These are phyloP conservation scores for Magnaporthiopsis rhizophila DNA, from an alignment of 2,329 filamentous ascomycete genomes.

Conservation along the genomic window DNA sequence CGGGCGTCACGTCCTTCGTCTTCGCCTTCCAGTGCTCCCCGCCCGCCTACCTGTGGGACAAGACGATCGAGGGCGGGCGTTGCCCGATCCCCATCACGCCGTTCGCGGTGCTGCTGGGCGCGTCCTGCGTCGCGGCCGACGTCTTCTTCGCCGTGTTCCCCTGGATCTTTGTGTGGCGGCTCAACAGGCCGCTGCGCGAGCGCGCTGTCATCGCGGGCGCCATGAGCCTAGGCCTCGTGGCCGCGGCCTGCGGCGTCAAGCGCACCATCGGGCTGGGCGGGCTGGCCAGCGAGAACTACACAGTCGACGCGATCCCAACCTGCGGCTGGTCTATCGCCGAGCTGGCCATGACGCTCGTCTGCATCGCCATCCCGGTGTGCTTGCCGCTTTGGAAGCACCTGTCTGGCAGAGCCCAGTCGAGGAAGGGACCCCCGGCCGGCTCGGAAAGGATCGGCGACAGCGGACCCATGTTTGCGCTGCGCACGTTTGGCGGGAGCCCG, in stretches of 20 bases:
- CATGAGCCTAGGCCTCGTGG: conserved; percentile 23
- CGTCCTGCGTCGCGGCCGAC: conserved; percentile 29
- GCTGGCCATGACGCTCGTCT: conserved; percentile 10
- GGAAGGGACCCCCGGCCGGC: background rate
- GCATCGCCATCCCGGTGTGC: conserved; percentile 10
- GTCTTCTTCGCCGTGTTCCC: conserved; percentile 32
- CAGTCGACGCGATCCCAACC: conserved; percentile 4
- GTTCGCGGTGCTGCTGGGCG: conserved; percentile 27
- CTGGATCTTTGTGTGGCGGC: conserved; percentile 21
- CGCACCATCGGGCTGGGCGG: conserved; percentile 4
- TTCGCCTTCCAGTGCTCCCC: conserved; percentile 30
- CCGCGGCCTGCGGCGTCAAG: conserved; percentile 25
- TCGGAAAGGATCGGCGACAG: background rate
- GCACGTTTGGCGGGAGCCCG: conserved; percentile 3
- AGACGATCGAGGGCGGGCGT: conserved; percentile 23
- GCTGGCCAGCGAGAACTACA: conserved; percentile 6
- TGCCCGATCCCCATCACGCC: conserved; percentile 28
- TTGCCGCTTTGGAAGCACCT: conserved; percentile 1
- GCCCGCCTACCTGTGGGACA: conserved; percentile 26
- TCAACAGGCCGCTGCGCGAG: too few species aligned
- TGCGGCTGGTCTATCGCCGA: conserved; percentile 13
- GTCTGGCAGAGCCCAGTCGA: background rate
- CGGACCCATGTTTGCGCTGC: background rate
- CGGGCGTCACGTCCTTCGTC: conserved; percentile 24
- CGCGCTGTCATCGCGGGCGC: conserved; percentile 19